Percentiles rank a stretch among this genome's conserved stretches.
Evolutionary conservation across 1,139 yeast genomes (phyloP).

Genomic region (Geotrichum restrictum): DNA sequence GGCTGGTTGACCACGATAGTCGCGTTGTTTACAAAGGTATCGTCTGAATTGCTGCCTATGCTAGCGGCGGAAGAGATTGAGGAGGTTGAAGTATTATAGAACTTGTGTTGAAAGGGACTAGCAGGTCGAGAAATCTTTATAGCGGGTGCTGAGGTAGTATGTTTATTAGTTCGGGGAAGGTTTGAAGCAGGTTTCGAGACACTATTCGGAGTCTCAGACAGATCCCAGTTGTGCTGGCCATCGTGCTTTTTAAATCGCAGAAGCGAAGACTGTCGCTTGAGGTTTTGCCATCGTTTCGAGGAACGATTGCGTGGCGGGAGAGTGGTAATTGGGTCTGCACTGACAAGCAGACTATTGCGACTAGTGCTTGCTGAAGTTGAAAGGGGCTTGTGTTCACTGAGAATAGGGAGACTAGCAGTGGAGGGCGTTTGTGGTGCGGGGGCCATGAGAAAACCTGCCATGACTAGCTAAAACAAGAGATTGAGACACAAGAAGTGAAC

Average conservation of each 20-base stretch:
- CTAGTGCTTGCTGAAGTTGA: neutral
- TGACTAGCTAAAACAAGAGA: neutral
- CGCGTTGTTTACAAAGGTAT: neutral
- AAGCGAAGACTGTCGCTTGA: neutral
- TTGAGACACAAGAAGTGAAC: too few relatives aligned
- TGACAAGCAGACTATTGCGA: neutral
- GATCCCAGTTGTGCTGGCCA: neutral
- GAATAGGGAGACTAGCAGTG: neutral
- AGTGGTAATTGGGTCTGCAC: neutral
- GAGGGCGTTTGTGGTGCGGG: neutral
- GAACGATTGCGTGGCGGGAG: neutral
- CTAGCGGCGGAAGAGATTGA: constrained; percentile 4
- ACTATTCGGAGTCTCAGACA: constrained; percentile 2
- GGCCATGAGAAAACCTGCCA: neutral
- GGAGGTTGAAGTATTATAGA: neutral
- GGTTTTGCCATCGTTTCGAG: neutral
- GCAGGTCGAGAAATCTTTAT: neutral
- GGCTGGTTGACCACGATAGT: neutral
- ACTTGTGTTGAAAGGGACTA: constrained; percentile 1
- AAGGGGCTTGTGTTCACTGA: neutral
- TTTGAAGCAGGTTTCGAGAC: constrained; percentile 2
- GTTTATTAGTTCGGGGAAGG: neutral
- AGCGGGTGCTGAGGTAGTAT: neutral
- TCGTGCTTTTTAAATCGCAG: neutral
- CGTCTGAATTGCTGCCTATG: neutral